These are phyloP conservation scores for Trametes versicolor DNA, from an alignment of 1,284 basidiomycete genomes.

Conservation along the genomic window DNA sequence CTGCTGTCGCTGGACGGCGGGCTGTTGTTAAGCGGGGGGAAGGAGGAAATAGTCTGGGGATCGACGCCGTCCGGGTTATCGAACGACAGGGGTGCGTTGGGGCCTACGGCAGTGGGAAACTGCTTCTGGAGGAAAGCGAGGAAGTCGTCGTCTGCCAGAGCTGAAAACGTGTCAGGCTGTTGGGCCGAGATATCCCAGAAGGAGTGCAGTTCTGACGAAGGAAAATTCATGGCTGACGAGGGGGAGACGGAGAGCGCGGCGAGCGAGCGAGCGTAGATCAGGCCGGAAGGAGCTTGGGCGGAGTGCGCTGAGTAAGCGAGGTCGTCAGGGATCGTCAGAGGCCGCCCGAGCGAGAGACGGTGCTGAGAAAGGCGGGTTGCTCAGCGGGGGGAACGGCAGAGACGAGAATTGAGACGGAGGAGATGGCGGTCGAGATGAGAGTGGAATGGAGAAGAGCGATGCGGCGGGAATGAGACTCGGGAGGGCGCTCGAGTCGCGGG, in stretches of 20 bases:
- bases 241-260: constrained; percentile 20
- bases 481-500: constrained; percentile 31
- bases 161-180: constrained; percentile 64
- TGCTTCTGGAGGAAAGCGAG: constrained; percentile 81
- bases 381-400: constrained; percentile 12
- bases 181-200: constrained; percentile 75
- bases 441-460: constrained; percentile 26
- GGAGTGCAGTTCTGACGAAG: constrained; percentile 45
- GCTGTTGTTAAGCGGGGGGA: constrained; percentile 51
- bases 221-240: constrained; percentile 46
- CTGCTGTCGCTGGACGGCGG: constrained; percentile 66
- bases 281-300: constrained; percentile 29
- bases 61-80: constrained; percentile 56
- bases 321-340: constrained; percentile 9
- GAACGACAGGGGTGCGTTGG: constrained; percentile 37
- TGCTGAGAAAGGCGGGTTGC: constrained; percentile 14
- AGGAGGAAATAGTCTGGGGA: constrained; percentile 62
- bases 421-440: constrained; percentile 24
- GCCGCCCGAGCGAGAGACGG: constrained; percentile 7
- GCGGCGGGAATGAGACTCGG: constrained; percentile 35
- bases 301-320: constrained; percentile 31
- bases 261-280: constrained; percentile 28
- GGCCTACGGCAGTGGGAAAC: constrained; percentile 52
- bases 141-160: constrained; percentile 79
- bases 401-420: constrained; percentile 3